Conservation (phyloP, 345 rosid genomes). For the Mercurialis annua region DNA sequence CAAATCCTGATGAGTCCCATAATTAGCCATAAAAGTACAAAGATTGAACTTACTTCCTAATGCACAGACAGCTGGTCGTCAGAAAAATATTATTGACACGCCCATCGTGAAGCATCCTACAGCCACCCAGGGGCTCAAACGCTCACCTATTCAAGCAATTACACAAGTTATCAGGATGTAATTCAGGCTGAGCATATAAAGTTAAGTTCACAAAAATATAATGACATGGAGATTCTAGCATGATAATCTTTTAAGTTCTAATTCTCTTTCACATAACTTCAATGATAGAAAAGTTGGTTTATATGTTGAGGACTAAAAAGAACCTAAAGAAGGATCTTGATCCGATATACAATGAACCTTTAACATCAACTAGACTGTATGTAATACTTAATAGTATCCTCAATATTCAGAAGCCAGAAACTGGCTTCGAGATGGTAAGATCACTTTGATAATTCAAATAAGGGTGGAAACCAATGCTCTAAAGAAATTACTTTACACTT, state of each 20-base stretch:
- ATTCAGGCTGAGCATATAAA: slow-evolving; percentile 12
- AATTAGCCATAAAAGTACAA: slow-evolving; percentile 11
- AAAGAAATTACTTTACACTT: no score
- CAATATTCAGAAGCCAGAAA: no score
- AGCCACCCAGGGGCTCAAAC: slow-evolving; percentile 93
- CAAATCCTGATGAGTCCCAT: slow-evolving; percentile 6
- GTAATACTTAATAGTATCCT: no score
- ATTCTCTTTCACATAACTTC: neutral
- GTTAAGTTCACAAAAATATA: neutral
- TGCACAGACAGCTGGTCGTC: slow-evolving; percentile 20
- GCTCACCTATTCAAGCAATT: slow-evolving; percentile 63
- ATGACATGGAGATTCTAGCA: neutral
- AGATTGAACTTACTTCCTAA: slow-evolving; percentile 23
- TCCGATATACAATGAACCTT: no score
- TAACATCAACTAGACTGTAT: no score
- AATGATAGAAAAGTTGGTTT: no score
- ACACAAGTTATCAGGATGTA: slow-evolving; percentile 6
- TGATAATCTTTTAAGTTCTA: neutral
- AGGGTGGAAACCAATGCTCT: no score
- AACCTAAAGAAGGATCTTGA: no score
- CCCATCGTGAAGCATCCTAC: slow-evolving; percentile 92
- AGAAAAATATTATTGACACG: slow-evolving; percentile 79
- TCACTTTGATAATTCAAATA: no score
- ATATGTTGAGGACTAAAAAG: no score
- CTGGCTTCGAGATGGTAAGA: no score